Evolutionary conservation across 768 basidiomycete genomes (phyloP), one percentile per base, ranked within the genome.

Genomic region (Pisolithus sp.): DNA sequence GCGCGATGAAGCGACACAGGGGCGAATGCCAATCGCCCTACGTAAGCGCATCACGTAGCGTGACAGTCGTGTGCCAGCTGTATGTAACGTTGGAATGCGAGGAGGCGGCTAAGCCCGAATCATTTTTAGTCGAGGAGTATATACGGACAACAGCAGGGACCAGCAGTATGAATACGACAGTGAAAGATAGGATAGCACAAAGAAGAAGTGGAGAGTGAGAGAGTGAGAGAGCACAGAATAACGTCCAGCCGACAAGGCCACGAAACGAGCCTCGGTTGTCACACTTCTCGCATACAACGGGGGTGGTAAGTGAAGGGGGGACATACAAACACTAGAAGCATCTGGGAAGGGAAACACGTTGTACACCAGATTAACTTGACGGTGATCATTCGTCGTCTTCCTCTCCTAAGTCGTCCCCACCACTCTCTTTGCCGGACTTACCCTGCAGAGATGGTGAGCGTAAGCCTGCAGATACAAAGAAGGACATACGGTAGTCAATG

Each of bases 361-460:
- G 40, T 44, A 26, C 42, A 26, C 23, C 26, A 5, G 13, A 34
- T 5, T 34, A 34, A 15, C 34, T 15, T 34, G 13, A 34, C 12
- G 13, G 13, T 28, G 61, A 38, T 68, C 63, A 70, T 9, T 77
- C 73, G 1, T 76, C 76, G 40, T 77, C 75, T n/a, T 76, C 76
- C 31, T 68, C 66, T 15, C 9, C 55, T 37, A 7, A 53, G 7
- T 62, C 66, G 20, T 75, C 75, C 26, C 62, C 74, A 12, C 71
- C 72, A 45, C 65, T 64, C 51, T 67, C 70, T 43, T 71, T 72
- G 40, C 68, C 67, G 45, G 57, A 58, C 54, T 74, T 73, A 70
- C 73, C 28, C 26, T 37, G 23, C 20, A 15, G 28, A 31, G 4
- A 24, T 1, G 36, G 17, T 59, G 52, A 23, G 57, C 47, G 21